Percentiles rank a stretch among this genome's conserved stretches.
Evolutionary conservation across 2,329 filamentous ascomycete species (phyloP).

Genomic region (Diaporthe amygdali): DNA sequence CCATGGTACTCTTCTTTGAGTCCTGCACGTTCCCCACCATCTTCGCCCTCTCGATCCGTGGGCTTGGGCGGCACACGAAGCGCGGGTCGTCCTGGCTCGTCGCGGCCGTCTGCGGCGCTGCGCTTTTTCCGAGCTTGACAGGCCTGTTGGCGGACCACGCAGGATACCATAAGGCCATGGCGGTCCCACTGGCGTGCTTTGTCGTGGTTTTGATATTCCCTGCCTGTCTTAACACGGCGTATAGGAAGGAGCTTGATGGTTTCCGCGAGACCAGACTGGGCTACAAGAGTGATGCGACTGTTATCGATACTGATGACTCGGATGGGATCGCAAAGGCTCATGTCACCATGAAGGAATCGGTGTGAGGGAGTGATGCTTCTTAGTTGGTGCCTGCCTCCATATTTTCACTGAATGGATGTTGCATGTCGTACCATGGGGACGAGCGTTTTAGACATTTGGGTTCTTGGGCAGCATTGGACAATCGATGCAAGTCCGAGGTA

Average conservation of each 20-base stretch:
- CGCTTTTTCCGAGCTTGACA: slow-evolving; percentile 72
- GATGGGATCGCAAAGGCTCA: no score
- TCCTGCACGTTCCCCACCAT: slow-evolving; percentile 83
- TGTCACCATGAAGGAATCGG: no score
- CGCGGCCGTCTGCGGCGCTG: slow-evolving; percentile 72
- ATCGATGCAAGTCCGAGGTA: no score
- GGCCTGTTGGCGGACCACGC: slow-evolving; percentile 69
- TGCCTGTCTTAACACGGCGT: slow-evolving; percentile 64
- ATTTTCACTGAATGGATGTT: no score
- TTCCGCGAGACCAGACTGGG: no score
- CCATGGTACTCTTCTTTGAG: slow-evolving; percentile 76
- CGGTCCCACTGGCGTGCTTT: slow-evolving; percentile 66
- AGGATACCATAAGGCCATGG: slow-evolving; percentile 66
- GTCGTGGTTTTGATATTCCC: slow-evolving; percentile 59
- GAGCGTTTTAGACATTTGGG: no score
- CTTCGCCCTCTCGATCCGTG: slow-evolving; percentile 75
- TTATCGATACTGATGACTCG: no score
- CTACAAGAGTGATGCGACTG: no score
- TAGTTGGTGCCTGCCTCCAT: no score
- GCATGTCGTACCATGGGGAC: no score
- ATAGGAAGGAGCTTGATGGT: slow-evolving; percentile 46
- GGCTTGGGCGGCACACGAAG: slow-evolving; percentile 76
- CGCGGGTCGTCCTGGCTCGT: slow-evolving; percentile 74
- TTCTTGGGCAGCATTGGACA: no score
- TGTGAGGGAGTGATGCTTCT: no score